Conservation (phyloP, 2,329 filamentous ascomycete species). For the Verticillium klebahnii region DNA sequence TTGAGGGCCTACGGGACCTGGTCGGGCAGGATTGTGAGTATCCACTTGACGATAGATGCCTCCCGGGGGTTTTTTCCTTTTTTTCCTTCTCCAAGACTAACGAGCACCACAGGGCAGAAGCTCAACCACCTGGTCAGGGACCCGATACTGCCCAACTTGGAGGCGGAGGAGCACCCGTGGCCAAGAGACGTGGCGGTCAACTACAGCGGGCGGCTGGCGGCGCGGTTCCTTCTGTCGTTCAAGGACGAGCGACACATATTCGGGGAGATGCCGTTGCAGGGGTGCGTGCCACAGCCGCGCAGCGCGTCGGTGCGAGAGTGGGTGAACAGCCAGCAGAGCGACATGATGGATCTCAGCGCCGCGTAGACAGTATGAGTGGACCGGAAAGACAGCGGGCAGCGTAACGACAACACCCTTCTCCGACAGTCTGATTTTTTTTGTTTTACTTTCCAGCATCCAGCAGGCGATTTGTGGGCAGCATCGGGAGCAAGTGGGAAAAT, state of each 20-base stretch:
- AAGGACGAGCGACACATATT: slow-evolving; percentile 44
- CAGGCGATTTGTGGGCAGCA: background rate
- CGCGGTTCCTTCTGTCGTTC: slow-evolving; percentile 53
- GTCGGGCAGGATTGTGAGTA: slow-evolving; percentile 18
- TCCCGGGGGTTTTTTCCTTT: too few species aligned
- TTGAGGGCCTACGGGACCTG: slow-evolving; percentile 37
- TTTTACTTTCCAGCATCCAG: background rate
- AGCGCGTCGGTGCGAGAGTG: background rate
- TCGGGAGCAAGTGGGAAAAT: too few species aligned
- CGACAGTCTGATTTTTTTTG: too few species aligned
- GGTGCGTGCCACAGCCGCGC: background rate
- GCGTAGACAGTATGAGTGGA: background rate
- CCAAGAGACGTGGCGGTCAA: slow-evolving; percentile 42
- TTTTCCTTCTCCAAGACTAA: slow-evolving; percentile 8
- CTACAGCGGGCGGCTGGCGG: slow-evolving; percentile 48
- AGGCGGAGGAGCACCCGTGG: slow-evolving; percentile 37
- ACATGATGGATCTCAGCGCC: background rate
- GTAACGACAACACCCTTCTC: too few species aligned
- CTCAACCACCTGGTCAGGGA: slow-evolving; percentile 41
- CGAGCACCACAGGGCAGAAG: slow-evolving; percentile 33
- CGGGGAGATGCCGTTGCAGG: slow-evolving; percentile 15
- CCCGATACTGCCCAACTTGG: slow-evolving; percentile 34
- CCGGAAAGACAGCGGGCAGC: too few species aligned
- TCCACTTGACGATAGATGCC: background rate
- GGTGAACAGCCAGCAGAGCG: background rate